A percentile compares a stretch with the other conserved stretches of the same genome.
Evolutionary conservation across 495 filamentous ascomycete genomes (phyloP).

Genomic region (Hypoxylon rickii): DNA sequence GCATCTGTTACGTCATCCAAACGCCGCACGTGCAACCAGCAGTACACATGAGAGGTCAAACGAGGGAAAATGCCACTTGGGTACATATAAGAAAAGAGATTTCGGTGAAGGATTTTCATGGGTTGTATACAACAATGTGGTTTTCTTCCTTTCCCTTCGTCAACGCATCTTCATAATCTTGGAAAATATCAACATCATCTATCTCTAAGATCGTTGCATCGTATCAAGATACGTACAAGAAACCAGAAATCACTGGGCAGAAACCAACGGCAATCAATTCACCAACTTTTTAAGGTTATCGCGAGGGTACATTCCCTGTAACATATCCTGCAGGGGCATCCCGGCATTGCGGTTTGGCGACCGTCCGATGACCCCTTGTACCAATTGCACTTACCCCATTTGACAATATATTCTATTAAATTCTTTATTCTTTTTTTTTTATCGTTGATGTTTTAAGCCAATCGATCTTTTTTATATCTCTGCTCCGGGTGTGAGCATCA

Average conservation of each 20-base stretch:
- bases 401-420: slow-evolving; percentile 20
- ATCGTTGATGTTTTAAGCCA: slow-evolving; percentile 9
- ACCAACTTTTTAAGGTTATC: slow-evolving; percentile 35
- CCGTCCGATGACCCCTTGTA: not conserved
- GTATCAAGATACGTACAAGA: no score
- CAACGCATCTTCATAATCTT: not conserved
- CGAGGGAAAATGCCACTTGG: slow-evolving; percentile 4
- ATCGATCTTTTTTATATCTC: no score
- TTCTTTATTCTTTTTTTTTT: slow-evolving; percentile 7
- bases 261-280: no score
- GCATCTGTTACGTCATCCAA: slow-evolving; percentile 15
- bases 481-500: no score
- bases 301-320: slow-evolving; percentile 20
- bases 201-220: no score
- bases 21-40: slow-evolving; percentile 10
- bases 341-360: slow-evolving; percentile 8
- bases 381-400: slow-evolving; percentile 22
- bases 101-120: slow-evolving; percentile 1
- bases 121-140: slow-evolving; percentile 14
- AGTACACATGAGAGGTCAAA: slow-evolving; percentile 14
- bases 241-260: no score
- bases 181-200: no score
- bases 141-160: not conserved
- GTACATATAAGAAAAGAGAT: not conserved
- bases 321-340: slow-evolving; percentile 22